Evolutionary conservation across 345 rosid species (phyloP), one percentile per base, ranked within the genome.

Genomic region (Hibiscus mutabilis): DNA sequence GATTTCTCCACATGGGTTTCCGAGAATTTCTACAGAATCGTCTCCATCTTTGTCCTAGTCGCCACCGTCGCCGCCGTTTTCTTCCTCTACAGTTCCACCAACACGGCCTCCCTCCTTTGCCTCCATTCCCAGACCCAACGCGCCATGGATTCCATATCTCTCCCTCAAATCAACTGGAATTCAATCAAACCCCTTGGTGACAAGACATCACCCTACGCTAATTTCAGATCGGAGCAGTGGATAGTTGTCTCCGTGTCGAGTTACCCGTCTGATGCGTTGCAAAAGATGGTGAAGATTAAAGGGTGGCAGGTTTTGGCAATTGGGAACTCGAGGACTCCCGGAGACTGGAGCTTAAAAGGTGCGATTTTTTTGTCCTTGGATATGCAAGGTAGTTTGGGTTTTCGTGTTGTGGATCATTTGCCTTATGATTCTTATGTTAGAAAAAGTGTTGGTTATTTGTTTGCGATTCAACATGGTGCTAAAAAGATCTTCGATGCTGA

Each of bases 261-360:
- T 72, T 86, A 88, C 65, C 99, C 99, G 0, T 78, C 91, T 0
- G 90, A 90, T 73, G 80, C 89, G 76, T 82, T 95, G 31, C 81
- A 77, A 57, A 83, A 74, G 35, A 73, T 92, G 47, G 87, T 88
- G 55, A 88, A 77, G 80, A 85, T 95, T 78, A 86, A 82, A 67
- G 98, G 99, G 19, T 95, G 99, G 99, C 99, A 95, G 70, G 85
- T 92, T 53, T 81, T 95, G 29, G 96, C 97, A 1, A 78, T 95
- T 8, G 99, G 98, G 70, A 88, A 90, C 81, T 90, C 99, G 0
- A 69, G 65, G 78, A 92, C 94, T 1, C 98, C 98, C 0, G 77
- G 71, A 13, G 97, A 92, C 76, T 92, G 99, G 98, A 83, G 56
- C 58, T 85, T 95, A 31, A 95, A 95, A 83, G 97, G 99, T 74